These are phyloP conservation scores for Hypoxylon sp. DNA, from an alignment of 2,329 filamentous ascomycete genomes.

Conservation along the genomic window DNA sequence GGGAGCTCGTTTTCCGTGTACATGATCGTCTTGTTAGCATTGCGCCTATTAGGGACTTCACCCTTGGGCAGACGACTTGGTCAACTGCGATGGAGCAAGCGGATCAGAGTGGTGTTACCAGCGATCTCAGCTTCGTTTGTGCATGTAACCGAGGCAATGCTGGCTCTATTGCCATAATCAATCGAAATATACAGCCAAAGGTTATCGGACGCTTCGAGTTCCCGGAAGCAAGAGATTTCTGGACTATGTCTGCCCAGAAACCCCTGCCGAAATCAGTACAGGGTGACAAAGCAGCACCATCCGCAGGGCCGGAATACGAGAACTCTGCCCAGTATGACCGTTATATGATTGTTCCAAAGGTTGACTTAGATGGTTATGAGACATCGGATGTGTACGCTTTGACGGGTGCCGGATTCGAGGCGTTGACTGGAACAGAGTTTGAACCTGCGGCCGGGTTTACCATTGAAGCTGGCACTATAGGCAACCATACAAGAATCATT, in stretches of 20 bases:
- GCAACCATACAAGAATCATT: slow-evolving; percentile 83
- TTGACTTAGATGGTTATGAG: slow-evolving; percentile 76
- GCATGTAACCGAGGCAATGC: slow-evolving; percentile 74
- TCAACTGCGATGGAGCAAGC: slow-evolving; percentile 61
- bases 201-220: slow-evolving; percentile 79
- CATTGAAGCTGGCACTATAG: slow-evolving; percentile 85
- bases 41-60: slow-evolving; percentile 82
- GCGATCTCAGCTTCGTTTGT: slow-evolving; percentile 70
- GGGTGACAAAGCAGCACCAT: slow-evolving; percentile 62
- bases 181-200: slow-evolving; percentile 80
- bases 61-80: slow-evolving; percentile 71
- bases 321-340: slow-evolving; percentile 76
- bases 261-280: slow-evolving; percentile 72
- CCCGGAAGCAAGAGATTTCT: slow-evolving; percentile 79
- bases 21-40: slow-evolving; percentile 84
- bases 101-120: slow-evolving; percentile 62
- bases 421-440: slow-evolving; percentile 87
- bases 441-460: slow-evolving; percentile 90
- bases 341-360: slow-evolving; percentile 86
- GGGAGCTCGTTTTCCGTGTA: slow-evolving; percentile 78
- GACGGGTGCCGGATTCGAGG: slow-evolving; percentile 79
- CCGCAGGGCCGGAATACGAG: slow-evolving; percentile 68
- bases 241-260: slow-evolving; percentile 81
- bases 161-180: slow-evolving; percentile 80
- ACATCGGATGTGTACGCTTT: slow-evolving; percentile 83